Percentiles rank a stretch among this genome's conserved stretches.
phyloP scores from a whole-genome alignment of 129 eudicot species.

The Flaveria robusta region DNA sequence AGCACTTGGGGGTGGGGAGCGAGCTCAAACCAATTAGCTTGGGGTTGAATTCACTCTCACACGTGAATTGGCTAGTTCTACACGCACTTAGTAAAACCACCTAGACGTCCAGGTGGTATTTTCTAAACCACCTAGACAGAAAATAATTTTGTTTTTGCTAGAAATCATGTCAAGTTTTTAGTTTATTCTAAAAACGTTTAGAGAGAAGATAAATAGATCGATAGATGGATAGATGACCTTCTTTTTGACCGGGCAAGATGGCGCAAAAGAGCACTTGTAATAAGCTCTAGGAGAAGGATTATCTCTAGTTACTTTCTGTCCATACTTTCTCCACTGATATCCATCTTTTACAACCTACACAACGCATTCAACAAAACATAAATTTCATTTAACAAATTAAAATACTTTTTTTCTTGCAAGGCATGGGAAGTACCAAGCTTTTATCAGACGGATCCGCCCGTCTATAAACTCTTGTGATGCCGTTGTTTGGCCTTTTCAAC shows the following conservation, averaged over 20 bases:
- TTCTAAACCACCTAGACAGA: no score
- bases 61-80: no score
- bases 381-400: background rate
- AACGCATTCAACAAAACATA: background rate
- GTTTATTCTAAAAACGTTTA: background rate
- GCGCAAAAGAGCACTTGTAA: constrained; percentile 72
- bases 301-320: constrained; percentile 91
- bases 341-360: constrained; percentile 74
- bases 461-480: constrained; percentile 38
- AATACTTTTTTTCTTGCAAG: background rate
- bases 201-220: background rate
- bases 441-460: constrained; percentile 55
- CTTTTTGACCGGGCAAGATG: constrained; percentile 80
- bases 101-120: no score
- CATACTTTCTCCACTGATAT: constrained; percentile 87
- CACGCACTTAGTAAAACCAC: no score
- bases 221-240: constrained; percentile 41
- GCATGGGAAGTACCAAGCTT: constrained; percentile 47
- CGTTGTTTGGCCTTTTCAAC: constrained; percentile 14
- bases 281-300: constrained; percentile 96
- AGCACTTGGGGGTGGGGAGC: no score
- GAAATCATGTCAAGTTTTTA: background rate
- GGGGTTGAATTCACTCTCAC: no score
- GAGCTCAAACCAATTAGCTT: no score
- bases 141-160: no score